A percentile compares a stretch with the other conserved stretches of the same genome.
phyloP scores from a whole-genome alignment of 2,329 filamentous ascomycete genomes.

The Trichoderma endophyticum region DNA sequence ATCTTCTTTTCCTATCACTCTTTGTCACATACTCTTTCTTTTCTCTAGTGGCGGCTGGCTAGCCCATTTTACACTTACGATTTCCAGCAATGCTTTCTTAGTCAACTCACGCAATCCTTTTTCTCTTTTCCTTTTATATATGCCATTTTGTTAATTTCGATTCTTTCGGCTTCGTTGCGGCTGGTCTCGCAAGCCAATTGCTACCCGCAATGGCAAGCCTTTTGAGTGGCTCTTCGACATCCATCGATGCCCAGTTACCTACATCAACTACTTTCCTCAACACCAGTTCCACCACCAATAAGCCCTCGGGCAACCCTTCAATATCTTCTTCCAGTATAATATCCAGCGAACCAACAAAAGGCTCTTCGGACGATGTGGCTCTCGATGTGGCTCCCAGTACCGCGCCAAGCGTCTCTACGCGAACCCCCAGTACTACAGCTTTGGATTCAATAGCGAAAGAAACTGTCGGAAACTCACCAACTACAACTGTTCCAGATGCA shows the following conservation, averaged over 20 bases:
- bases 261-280: constrained; percentile 20
- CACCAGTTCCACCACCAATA: neutral
- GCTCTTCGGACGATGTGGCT: neutral
- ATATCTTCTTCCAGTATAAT: constrained; percentile 5
- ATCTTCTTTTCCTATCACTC: neutral
- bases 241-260: constrained; percentile 45
- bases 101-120: neutral
- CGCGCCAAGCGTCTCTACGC: neutral
- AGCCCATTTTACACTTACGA: neutral
- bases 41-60: neutral
- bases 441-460: neutral
- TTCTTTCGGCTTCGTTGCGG: constrained; percentile 30
- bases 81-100: constrained; percentile 4
- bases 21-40: neutral
- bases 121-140: neutral
- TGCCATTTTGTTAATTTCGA: neutral
- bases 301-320: neutral
- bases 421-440: neutral
- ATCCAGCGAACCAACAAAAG: neutral
- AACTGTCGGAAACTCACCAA: neutral
- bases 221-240: constrained; percentile 47
- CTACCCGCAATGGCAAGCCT: constrained; percentile 35
- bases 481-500: neutral
- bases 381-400: neutral
- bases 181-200: constrained; percentile 43